Percentiles rank a stretch among this genome's conserved stretches.
These are phyloP conservation scores for Lachnellula hyalina DNA, from an alignment of 2,329 filamentous ascomycete species.

Conservation along the genomic window DNA sequence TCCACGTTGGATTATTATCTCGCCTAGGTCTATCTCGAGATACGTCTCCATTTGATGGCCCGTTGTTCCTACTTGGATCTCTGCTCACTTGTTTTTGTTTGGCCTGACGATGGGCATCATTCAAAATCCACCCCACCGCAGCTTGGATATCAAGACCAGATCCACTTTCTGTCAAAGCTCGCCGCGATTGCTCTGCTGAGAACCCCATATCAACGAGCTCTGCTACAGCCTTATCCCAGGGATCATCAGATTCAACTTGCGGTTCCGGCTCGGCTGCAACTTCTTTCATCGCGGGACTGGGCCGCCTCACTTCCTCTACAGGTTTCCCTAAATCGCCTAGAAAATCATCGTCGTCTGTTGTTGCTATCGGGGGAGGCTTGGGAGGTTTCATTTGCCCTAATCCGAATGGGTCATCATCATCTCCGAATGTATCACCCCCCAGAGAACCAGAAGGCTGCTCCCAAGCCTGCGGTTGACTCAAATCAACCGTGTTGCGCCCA, in stretches of 20 bases:
- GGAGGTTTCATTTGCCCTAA: slow-evolving; percentile 52
- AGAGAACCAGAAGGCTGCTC: slow-evolving; percentile 28
- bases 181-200: slow-evolving; percentile 72
- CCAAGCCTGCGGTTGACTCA: slow-evolving; percentile 53
- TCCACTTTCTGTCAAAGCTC: slow-evolving; percentile 75
- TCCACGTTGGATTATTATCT: slow-evolving; percentile 53
- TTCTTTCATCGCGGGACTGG: slow-evolving; percentile 29
- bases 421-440: slow-evolving; percentile 35
- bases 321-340: slow-evolving; percentile 60
- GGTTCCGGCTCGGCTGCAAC: slow-evolving; percentile 18
- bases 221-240: slow-evolving; percentile 73
- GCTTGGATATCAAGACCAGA: slow-evolving; percentile 76
- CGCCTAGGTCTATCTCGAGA: slow-evolving; percentile 30
- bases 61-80: slow-evolving; percentile 24
- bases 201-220: slow-evolving; percentile 96
- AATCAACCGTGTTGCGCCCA: slow-evolving; percentile 37
- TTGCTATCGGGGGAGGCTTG: slow-evolving; percentile 22
- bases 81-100: slow-evolving; percentile 62
- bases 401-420: slow-evolving; percentile 84
- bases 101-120: slow-evolving; percentile 81
- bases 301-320: slow-evolving; percentile 56
- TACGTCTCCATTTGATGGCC: slow-evolving; percentile 23
- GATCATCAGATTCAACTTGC: slow-evolving; percentile 43
- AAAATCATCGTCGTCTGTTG: slow-evolving; percentile 58
- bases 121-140: slow-evolving; percentile 83